Conservation (phyloP, 1,284 basidiomycete species). For the Tilletia setariae region DNA sequence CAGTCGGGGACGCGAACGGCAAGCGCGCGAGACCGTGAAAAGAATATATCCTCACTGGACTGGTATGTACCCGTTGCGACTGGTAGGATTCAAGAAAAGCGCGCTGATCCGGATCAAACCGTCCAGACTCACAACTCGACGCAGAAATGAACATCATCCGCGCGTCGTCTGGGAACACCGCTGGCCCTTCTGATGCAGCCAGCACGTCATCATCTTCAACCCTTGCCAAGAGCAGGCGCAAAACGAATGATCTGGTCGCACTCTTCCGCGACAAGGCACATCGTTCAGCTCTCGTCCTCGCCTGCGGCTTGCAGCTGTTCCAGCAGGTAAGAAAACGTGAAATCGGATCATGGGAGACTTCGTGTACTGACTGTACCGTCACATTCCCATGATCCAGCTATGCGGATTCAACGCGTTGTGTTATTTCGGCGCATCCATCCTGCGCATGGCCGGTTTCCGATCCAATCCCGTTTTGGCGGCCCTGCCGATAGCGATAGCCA, state of each 20-base stretch:
- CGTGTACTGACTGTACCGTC: not conserved
- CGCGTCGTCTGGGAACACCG: not conserved
- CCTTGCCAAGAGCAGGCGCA: not conserved
- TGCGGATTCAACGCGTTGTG: constrained; percentile 26
- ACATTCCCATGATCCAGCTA: not conserved
- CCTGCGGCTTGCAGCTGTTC: constrained; percentile 35
- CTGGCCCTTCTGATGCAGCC: not conserved
- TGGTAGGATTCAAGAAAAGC: no score
- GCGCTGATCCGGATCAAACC: not conserved
- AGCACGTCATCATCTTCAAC: constrained; percentile 18
- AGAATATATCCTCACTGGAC: constrained; percentile 36
- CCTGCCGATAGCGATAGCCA: constrained; percentile 38
- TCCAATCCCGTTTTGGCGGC: constrained; percentile 43
- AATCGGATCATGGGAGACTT: no score
- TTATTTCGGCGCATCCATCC: constrained; percentile 36
- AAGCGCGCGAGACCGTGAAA: constrained; percentile 35
- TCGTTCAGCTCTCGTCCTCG: constrained; percentile 34
- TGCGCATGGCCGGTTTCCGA: constrained; percentile 41
- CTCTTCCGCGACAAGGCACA: constrained; percentile 28
- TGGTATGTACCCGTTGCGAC: not conserved
- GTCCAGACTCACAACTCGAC: constrained; percentile 25
- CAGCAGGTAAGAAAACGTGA: constrained; percentile 26
- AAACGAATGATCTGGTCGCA: constrained; percentile 23
- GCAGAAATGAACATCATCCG: constrained; percentile 35
- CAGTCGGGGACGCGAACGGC: constrained; percentile 28